Base-by-base conservation (phyloP, 2,329 filamentous ascomycete genomes). In the Plenodomus tracheiphilus region DNA sequence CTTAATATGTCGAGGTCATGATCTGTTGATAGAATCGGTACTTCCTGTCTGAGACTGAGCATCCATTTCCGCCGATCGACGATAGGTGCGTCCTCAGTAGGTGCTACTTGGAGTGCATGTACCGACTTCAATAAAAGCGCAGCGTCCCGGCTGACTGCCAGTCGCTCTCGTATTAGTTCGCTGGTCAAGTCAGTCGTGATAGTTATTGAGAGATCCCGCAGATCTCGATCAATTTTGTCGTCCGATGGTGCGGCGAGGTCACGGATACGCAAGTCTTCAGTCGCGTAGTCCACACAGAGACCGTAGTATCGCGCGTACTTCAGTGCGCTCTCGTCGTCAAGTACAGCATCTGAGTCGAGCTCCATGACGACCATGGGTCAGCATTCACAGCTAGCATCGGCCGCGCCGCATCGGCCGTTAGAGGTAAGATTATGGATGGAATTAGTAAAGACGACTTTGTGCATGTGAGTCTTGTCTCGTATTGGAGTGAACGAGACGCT, bases 251-350 rank as follows among this genome's bases (percentile, higher is more conserved):
- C n/a, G 19, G 30, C 25, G 4, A 59, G 18, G 35, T 63, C 44
- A 36, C 40, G 18, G 9, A 58, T 19, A 2, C 60, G 32, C 2
- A 69, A 66, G 38, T 69, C 46, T 1, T 70, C 55, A 4, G 58
- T 57, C 3, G 61, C 62, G 57, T 74, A 74, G 47, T 77, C 64
- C 42, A 48, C 62, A 25, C 72, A 74, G 18, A 80, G 66, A 3
- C 72, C 72, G 48, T 79, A 64, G 41, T 72, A 74, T 19, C 77
- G 73, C 17, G 79, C 78, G 53, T 80, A 81, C 16, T 79, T 74
- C 7, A 80, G 62, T 6, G 76, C 56, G 17, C 71, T 72, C 15
- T 66, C 66, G n/a, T 74, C 70, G 18, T 54, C 50, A 7, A 32
- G 28, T 8, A 32, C 11, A 11, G 28, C 28, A 11, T 32, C 28